phyloP scores from a whole-genome alignment of 257 asterid species.

The Fraxinus anomala region DNA sequence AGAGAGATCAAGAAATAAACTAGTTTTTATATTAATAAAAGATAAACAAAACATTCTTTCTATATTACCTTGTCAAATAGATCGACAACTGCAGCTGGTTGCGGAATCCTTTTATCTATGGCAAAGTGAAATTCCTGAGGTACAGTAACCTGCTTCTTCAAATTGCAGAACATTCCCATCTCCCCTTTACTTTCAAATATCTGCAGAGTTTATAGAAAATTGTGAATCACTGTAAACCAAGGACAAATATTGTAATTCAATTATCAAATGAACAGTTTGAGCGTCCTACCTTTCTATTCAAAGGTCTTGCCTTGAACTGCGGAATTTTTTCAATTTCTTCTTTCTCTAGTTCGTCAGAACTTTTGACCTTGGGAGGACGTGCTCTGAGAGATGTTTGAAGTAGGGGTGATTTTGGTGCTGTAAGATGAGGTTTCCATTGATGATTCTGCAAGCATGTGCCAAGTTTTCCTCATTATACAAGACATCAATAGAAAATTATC shows the following conservation, averaged over 20 bases:
- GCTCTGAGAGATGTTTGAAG: conserved; percentile 84
- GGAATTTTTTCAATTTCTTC: conserved; percentile 74
- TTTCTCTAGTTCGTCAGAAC: conserved; percentile 68
- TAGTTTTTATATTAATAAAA: not conserved
- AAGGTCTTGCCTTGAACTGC: conserved; percentile 86
- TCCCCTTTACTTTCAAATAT: conserved; percentile 95
- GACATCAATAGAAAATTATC: not conserved
- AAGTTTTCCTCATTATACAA: not conserved
- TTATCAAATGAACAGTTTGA: not conserved
- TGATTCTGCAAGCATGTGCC: conserved; percentile 49
- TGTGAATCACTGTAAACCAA: conserved; percentile 5
- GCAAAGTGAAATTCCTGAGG: conserved; percentile 92
- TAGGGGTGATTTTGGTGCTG: conserved; percentile 79
- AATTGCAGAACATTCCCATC: conserved; percentile 73
- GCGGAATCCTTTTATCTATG: conserved; percentile 82
- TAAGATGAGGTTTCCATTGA: conserved; percentile 71
- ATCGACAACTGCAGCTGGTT: conserved; percentile 62
- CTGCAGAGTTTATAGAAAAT: conserved; percentile 35
- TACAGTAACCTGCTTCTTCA: conserved; percentile 73
- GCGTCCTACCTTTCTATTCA: conserved; percentile 72
- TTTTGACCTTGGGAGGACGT: conserved; percentile 74
- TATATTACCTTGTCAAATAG: conserved; percentile 69
- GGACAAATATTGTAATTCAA: not conserved
- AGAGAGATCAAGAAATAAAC: not conserved
- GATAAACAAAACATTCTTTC: not conserved